Evolutionary conservation across 257 asterid genomes (phyloP), one percentile per base, ranked within the genome.

Genomic region (Mitragyna speciosa): DNA sequence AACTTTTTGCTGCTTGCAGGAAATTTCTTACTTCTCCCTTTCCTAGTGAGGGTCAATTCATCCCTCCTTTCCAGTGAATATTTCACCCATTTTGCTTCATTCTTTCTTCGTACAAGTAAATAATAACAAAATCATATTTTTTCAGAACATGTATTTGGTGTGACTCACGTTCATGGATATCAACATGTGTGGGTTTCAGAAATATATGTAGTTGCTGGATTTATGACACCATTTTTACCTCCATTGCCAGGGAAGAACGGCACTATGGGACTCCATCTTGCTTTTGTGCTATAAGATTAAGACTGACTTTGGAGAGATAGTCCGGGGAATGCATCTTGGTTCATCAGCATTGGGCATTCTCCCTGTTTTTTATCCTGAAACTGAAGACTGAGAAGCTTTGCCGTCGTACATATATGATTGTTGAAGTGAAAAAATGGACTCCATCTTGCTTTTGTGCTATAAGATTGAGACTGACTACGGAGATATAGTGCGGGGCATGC

Each of bases 261-360:
- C 98, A 22, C 80, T 95, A 3, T 95, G 99, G 99, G 99, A 95
- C 84, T 87, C 97, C 48, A 85, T 95, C 78, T 83, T 92, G 87
- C 89, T 95, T 41, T 85, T 95, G 41, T 92, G 96, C 92, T 81
- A 88, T 73, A 91, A 89, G 84, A 90, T 92, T 33, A 91, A 90
- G 87, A 86, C 78, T 14, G 89, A 93, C 70, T 93, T 90, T 68
- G 97, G 91, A 79, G 98, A 98, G 49, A 78, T 93, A 73, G 94
- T 95, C 48, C 90, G 96, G 75, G 99, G 99, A 59, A 85, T 91
- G 94, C 97, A 93, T 90, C 93, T 95, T 20, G 96, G 94, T 79
- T 95, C 99, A 3, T 84, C 99, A 3, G 99, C 99, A 70, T 79
- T 95, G 64, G 89, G 76, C 85, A 87, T 95, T 85, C 97, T 95